A percentile compares a stretch with the other conserved stretches of the same genome.
These are phyloP conservation scores for Linderniella brevidens DNA, from an alignment of 257 asterid species.

Conservation along the genomic window DNA sequence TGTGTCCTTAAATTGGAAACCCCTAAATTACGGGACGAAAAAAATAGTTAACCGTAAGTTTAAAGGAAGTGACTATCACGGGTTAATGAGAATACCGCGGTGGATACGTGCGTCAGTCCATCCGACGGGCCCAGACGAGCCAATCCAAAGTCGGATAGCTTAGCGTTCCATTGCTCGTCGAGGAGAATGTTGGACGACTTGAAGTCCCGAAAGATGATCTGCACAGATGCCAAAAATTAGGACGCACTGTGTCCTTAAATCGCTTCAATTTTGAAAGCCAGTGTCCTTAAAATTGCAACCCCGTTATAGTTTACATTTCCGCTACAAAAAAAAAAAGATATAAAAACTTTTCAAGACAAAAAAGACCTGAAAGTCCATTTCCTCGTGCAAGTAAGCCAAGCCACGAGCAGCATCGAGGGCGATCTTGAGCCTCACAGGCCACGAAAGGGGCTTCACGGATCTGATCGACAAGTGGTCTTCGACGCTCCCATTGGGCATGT, in stretches of 20 bases:
- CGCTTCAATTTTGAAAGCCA: too few species aligned
- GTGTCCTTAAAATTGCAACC: too few species aligned
- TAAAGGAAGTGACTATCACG: too few species aligned
- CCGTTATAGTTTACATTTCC: too few species aligned
- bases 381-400: slow-evolving; percentile 75
- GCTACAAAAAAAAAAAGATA: neutral
- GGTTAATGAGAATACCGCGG: slow-evolving; percentile 28
- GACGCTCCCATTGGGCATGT: slow-evolving; percentile 83
- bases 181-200: slow-evolving; percentile 50
- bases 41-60: too few species aligned
- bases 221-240: slow-evolving; percentile 5
- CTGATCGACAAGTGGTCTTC: slow-evolving; percentile 75
- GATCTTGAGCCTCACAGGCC: slow-evolving; percentile 77
- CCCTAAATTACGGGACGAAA: too few species aligned
- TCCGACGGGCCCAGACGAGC: slow-evolving; percentile 65
- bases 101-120: slow-evolving; percentile 47
- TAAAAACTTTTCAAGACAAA: neutral
- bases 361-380: slow-evolving; percentile 91
- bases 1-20: too few species aligned
- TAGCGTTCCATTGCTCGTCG: slow-evolving; percentile 57
- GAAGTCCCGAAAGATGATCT: slow-evolving; percentile 62
- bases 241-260: too few species aligned
- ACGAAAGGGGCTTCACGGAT: slow-evolving; percentile 53
- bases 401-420: slow-evolving; percentile 95
- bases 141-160: slow-evolving; percentile 58